Conservation (phyloP, 371 early-diverging fungal species). For the Capillidium heterosporum region DNA sequence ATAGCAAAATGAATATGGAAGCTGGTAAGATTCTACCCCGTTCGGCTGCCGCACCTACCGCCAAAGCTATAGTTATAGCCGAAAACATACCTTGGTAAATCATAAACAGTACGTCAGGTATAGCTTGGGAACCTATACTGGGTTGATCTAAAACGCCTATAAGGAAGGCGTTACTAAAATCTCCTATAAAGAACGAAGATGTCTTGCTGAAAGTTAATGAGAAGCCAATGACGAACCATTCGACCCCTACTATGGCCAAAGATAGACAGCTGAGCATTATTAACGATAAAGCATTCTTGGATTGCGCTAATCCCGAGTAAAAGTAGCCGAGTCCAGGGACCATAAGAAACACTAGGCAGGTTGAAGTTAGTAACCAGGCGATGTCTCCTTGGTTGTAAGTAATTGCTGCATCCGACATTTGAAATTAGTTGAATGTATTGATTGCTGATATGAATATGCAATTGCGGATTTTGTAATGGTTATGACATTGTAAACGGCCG, state of each 20-base stretch:
- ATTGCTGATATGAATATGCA: too few species aligned
- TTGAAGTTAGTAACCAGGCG: conserved; percentile 42
- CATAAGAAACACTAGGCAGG: conserved; percentile 17
- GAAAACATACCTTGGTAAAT: conserved; percentile 73
- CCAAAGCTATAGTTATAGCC: conserved; percentile 64
- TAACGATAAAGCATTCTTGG: too few species aligned
- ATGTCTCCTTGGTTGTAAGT: conserved; percentile 45
- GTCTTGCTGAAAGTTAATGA: conserved; percentile 20
- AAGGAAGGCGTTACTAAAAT: conserved; percentile 51
- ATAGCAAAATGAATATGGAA: conserved; percentile 75
- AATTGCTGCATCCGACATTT: too few species aligned
- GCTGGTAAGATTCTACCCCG: conserved; percentile 70
- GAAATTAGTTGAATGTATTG: too few species aligned
- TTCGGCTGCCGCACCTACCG: conserved; percentile 82
- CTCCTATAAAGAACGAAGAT: conserved; percentile 45
- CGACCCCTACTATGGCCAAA: conserved; percentile 60
- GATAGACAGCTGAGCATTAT: conserved; percentile 62
- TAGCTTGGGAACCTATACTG: conserved; percentile 26
- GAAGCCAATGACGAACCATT: too few species aligned
- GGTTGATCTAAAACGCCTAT: conserved; percentile 31
- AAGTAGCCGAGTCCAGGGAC: conserved; percentile 72
- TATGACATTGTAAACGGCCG: too few species aligned
- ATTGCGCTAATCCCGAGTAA: conserved; percentile 79
- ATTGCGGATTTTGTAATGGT: too few species aligned
- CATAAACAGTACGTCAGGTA: conserved; percentile 52